Evolutionary conservation across 2,329 filamentous ascomycete genomes (phyloP).

Genomic region (Ophiostoma novo-ulmi): DNA sequence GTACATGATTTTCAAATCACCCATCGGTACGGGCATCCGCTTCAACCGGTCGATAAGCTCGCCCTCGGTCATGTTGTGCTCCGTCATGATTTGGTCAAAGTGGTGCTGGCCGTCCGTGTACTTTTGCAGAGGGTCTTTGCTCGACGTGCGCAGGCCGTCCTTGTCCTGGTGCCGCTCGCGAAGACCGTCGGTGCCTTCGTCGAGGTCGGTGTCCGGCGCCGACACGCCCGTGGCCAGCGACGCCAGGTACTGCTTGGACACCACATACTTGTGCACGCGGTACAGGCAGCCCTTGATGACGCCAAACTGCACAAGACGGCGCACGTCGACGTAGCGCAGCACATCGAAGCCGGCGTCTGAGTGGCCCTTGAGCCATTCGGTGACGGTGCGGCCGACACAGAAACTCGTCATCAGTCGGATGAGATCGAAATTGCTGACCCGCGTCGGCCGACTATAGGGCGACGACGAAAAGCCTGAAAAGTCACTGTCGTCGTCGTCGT

Average conservation of each 20-base stretch:
- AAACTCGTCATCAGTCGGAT: constrained; percentile 83
- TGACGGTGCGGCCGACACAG: constrained; percentile 73
- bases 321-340: constrained; percentile 74
- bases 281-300: constrained; percentile 94
- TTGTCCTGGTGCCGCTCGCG: neutral
- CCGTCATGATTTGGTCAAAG: constrained; percentile 78
- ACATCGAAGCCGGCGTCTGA: constrained; percentile 59
- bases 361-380: constrained; percentile 78
- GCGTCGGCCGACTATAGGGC: constrained; percentile 27
- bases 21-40: constrained; percentile 47
- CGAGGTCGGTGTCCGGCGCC: constrained; percentile 28
- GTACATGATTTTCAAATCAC: constrained; percentile 53
- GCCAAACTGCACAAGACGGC: constrained; percentile 90
- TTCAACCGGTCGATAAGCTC: constrained; percentile 66
- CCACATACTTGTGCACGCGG: constrained; percentile 84
- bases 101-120: constrained; percentile 71
- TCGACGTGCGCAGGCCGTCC: constrained; percentile 30
- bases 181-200: constrained; percentile 21
- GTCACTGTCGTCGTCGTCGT: neutral
- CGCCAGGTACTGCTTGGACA: constrained; percentile 59
- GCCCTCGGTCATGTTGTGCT: constrained; percentile 63
- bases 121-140: constrained; percentile 50
- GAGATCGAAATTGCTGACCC: constrained; percentile 58
- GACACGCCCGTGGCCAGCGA: constrained; percentile 52
- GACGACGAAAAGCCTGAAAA: neutral